Evolutionary conservation across 805 yeast genomes (phyloP).

Genomic region (Cyberlindnera mississippiensis): DNA sequence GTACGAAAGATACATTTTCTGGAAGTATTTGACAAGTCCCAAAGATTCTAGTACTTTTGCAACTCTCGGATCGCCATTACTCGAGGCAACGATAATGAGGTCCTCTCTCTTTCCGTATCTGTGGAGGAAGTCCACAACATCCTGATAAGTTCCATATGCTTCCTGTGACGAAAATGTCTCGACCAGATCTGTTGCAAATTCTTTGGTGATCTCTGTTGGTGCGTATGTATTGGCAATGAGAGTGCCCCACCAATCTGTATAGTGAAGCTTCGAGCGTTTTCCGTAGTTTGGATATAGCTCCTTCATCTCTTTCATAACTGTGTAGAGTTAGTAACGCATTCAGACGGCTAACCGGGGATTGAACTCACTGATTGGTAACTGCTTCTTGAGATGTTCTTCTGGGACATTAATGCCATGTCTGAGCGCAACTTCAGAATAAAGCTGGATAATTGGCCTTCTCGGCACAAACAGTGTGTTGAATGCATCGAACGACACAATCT

Average conservation of each 20-base stretch:
- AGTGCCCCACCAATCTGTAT: conserved; percentile 56
- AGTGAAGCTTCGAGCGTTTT: conserved; percentile 32
- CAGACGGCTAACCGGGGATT: too few relatives aligned
- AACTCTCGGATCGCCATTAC: conserved; percentile 63
- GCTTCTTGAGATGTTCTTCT: conserved; percentile 23
- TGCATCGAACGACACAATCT: conserved; percentile 60
- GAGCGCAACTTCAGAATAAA: conserved; percentile 46
- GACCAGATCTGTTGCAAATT: conserved; percentile 44
- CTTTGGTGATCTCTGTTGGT: conserved; percentile 30
- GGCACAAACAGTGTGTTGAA: conserved; percentile 66
- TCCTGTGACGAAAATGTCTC: conserved; percentile 46
- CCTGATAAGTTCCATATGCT: conserved; percentile 53
- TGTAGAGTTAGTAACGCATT: conserved; percentile 28
- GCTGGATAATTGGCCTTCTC: conserved; percentile 46
- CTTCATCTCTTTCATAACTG: conserved; percentile 35
- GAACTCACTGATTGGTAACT: conserved; percentile 12
- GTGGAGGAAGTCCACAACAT: conserved; percentile 45
- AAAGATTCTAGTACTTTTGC: conserved; percentile 42
- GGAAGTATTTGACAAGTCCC: conserved; percentile 39
- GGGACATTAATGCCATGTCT: conserved; percentile 39
- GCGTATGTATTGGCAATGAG: conserved; percentile 43
- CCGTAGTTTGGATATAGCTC: conserved; percentile 60
- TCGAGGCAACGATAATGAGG: conserved; percentile 41
- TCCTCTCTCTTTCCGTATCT: conserved; percentile 29
- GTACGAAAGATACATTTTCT: conserved; percentile 49